Percentiles rank a stretch among this genome's conserved stretches.
phyloP scores from a whole-genome alignment of 768 basidiomycete species.

The Trametes sanguinea region DNA sequence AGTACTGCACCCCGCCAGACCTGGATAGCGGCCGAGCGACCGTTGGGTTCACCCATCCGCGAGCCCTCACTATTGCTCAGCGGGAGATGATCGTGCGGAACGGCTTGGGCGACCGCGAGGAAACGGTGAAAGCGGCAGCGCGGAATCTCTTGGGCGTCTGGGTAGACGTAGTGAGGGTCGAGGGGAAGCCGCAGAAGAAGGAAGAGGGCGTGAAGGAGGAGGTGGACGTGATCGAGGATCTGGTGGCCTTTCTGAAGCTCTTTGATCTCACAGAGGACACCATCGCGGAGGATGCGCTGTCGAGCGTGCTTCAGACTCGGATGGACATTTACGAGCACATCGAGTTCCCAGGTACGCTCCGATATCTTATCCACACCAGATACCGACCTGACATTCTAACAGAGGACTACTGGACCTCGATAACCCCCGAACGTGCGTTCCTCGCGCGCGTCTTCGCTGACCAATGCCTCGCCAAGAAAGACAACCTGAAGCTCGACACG shows the following conservation, averaged over 20 bases:
- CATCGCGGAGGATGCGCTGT: slow-evolving; percentile 73
- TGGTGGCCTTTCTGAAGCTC: slow-evolving; percentile 52
- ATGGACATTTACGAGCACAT: slow-evolving; percentile 67
- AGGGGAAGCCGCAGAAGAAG: slow-evolving; percentile 29
- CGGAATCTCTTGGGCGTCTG: slow-evolving; percentile 71
- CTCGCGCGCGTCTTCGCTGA: slow-evolving; percentile 83
- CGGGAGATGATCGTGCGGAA: slow-evolving; percentile 77
- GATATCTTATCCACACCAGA: not conserved
- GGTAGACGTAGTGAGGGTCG: slow-evolving; percentile 58
- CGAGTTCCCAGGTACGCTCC: slow-evolving; percentile 60
- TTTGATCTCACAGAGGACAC: slow-evolving; percentile 61
- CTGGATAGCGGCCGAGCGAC: slow-evolving; percentile 10
- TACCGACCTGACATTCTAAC: not conserved
- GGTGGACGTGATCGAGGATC: slow-evolving; percentile 25
- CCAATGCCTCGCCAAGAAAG: slow-evolving; percentile 63
- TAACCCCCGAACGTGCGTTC: slow-evolving; percentile 78
- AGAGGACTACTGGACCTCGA: slow-evolving; percentile 72
- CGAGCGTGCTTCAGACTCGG: slow-evolving; percentile 68
- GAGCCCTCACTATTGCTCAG: slow-evolving; percentile 66
- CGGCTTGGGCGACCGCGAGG: slow-evolving; percentile 87
- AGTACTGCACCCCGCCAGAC: slow-evolving; percentile 38
- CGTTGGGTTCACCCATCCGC: slow-evolving; percentile 64
- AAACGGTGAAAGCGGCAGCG: slow-evolving; percentile 69
- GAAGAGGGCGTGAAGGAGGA: slow-evolving; percentile 48
- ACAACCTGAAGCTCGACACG: slow-evolving; percentile 61